phyloP scores from a whole-genome alignment of 139 green algal genomes.

The Chlorokybus atmophyticus region DNA sequence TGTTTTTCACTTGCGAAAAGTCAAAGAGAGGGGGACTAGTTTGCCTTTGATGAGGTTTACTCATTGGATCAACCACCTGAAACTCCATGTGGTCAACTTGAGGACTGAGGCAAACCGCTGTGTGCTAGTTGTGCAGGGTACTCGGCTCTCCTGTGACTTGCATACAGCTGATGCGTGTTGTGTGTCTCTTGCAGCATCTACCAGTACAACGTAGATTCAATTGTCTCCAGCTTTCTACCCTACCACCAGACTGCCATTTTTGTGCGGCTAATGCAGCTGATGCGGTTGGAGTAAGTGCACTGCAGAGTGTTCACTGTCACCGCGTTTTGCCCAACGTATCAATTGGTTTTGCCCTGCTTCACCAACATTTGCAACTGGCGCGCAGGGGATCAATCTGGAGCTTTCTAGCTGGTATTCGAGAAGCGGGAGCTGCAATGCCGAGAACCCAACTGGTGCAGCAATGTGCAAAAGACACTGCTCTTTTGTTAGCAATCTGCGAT shows the following conservation, averaged over 20 bases:
- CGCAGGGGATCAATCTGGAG: conserved; percentile 16
- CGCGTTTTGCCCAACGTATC: too few species aligned
- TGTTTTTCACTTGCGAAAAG: too few species aligned
- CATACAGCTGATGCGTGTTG: too few species aligned
- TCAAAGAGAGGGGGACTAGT: too few species aligned
- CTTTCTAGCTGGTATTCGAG: conserved; percentile 14
- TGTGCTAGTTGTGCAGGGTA: too few species aligned
- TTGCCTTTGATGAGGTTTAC: too few species aligned
- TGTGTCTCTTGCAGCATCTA: too few species aligned
- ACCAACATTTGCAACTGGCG: not conserved
- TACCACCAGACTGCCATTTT: conserved; percentile 84
- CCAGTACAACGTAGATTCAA: conserved; percentile 56
- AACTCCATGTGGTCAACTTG: too few species aligned
- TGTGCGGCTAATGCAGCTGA: conserved; percentile 61
- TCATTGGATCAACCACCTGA: too few species aligned
- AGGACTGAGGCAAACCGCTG: too few species aligned
- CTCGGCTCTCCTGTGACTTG: too few species aligned
- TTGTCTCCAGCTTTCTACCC: conserved; percentile 56
- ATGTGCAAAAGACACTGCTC: conserved; percentile 13
- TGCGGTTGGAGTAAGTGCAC: conserved; percentile 37
- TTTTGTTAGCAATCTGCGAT: conserved; percentile 20
- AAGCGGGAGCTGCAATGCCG: conserved; percentile 13
- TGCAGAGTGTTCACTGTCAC: not conserved
- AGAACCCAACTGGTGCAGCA: conserved; percentile 9
- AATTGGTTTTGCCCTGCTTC: too few species aligned